Evolutionary conservation across 257 asterid species (phyloP), one percentile per base, ranked within the genome.

Genomic region (Solanum appendiculatum): DNA sequence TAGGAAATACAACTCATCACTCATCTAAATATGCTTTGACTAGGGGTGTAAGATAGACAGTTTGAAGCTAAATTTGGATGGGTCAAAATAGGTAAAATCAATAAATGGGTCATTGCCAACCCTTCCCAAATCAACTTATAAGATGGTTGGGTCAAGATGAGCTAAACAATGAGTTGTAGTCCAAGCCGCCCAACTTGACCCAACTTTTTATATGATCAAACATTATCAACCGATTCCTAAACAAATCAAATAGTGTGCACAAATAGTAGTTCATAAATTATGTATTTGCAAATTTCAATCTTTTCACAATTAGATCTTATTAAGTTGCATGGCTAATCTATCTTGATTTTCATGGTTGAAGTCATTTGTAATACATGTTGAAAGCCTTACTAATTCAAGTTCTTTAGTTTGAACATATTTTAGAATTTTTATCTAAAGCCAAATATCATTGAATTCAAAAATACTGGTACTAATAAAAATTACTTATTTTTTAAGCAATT

Each of bases 381-480:
- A 23, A 60, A 60, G 1, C n/a, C 29, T 60, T 8, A 23, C 29
- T 23, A 80, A 95, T 98, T 94, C 99, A 39, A 96, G 98, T 91
- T 96, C 98, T 7, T 20, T 8, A 56, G 27, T 58, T 58, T 21
- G 66, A 58, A 21, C 8, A 16, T 51, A 21, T 58, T 58, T 33
- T 33, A 33, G 27, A 21, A 58, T 58, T 58, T 58, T 58, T 58
- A 23, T 58, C 66, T 58, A 58, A 7, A 18, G 64, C 64, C 64
- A 18, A 20, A 20, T 56, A 20, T 1, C 21, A 58, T 58, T 21
- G 13, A 58, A 58, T 7, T 58, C 2, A 3, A 58, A 58, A 23
- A 58, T 58, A 58, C 66, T 58, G 66, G 27, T 21, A 21, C 27
- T 7, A 58, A 21, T 15, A 56, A 56, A 56, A 56, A 20, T 20